phyloP scores from a whole-genome alignment of 306 rosid genomes.

The Hippophae tibetana region DNA sequence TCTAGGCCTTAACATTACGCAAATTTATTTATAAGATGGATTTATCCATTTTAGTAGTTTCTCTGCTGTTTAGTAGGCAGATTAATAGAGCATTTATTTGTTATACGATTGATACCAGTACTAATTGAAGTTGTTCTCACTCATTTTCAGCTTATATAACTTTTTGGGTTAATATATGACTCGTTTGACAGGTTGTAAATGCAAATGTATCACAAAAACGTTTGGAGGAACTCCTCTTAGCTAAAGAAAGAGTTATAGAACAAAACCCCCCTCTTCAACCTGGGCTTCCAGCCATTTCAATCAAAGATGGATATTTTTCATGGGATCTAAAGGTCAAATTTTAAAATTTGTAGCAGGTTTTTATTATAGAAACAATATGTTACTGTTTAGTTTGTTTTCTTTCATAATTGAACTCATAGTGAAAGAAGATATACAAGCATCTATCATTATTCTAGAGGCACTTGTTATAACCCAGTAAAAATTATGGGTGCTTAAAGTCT shows the following conservation, averaged over 20 bases:
- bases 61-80: too few species aligned
- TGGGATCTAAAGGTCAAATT: conserved; percentile 66
- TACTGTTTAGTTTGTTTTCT: neutral
- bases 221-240: conserved; percentile 61
- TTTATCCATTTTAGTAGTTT: too few species aligned
- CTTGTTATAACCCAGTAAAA: too few species aligned
- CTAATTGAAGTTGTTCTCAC: too few species aligned
- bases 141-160: conserved; percentile 5
- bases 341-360: neutral
- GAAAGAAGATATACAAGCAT: too few species aligned
- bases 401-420: neutral
- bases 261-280: conserved; percentile 61
- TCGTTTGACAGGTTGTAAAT: conserved; percentile 55
- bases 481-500: too few species aligned
- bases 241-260: conserved; percentile 49
- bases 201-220: conserved; percentile 77
- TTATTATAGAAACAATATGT: too few species aligned
- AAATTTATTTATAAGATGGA: too few species aligned
- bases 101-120: neutral
- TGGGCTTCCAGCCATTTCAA: conserved; percentile 66
- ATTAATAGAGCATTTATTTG: too few species aligned
- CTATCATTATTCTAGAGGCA: too few species aligned
- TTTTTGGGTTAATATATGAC: neutral
- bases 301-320: conserved; percentile 63
- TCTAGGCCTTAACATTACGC: too few species aligned